Conservation (phyloP, 2,329 filamentous ascomycete genomes). For the Verticillium albo-atrum region DNA sequence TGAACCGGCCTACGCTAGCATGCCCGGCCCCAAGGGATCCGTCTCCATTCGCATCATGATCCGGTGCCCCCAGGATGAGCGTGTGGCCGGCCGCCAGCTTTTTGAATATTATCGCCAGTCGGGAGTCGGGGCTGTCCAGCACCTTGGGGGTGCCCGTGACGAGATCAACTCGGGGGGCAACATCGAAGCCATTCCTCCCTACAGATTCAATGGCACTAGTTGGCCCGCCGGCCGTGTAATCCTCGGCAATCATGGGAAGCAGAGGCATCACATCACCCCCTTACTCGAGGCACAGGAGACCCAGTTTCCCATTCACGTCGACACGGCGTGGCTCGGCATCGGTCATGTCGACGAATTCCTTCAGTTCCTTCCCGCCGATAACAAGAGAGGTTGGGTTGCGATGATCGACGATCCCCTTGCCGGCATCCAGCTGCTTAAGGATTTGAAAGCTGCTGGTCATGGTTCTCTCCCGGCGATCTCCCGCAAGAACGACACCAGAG, state of each 20-base stretch:
- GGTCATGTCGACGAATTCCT: slow-evolving; percentile 28
- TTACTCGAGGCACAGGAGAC: slow-evolving; percentile 13
- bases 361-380: slow-evolving; percentile 20
- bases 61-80: slow-evolving; percentile 19
- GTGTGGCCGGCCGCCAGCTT: slow-evolving; percentile 23
- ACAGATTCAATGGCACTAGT: not conserved
- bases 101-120: slow-evolving; percentile 24
- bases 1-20: slow-evolving; percentile 31
- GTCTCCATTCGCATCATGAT: slow-evolving; percentile 27
- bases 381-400: slow-evolving; percentile 13
- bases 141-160: slow-evolving; percentile 7
- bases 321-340: slow-evolving; percentile 23
- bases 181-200: slow-evolving; percentile 31
- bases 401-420: slow-evolving; percentile 13
- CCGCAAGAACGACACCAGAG: not conserved
- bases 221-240: not conserved
- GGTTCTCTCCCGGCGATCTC: slow-evolving; percentile 7
- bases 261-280: not conserved
- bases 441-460: slow-evolving; percentile 15
- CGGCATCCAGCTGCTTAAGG: slow-evolving; percentile 17
- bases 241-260: not conserved
- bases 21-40: slow-evolving; percentile 28
- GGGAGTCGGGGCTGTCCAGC: slow-evolving; percentile 26
- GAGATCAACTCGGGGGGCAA: slow-evolving; percentile 26
- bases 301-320: slow-evolving; percentile 27